These are phyloP conservation scores for Cladosporium sp. DNA, from an alignment of 2,329 filamentous ascomycete species.

Conservation along the genomic window DNA sequence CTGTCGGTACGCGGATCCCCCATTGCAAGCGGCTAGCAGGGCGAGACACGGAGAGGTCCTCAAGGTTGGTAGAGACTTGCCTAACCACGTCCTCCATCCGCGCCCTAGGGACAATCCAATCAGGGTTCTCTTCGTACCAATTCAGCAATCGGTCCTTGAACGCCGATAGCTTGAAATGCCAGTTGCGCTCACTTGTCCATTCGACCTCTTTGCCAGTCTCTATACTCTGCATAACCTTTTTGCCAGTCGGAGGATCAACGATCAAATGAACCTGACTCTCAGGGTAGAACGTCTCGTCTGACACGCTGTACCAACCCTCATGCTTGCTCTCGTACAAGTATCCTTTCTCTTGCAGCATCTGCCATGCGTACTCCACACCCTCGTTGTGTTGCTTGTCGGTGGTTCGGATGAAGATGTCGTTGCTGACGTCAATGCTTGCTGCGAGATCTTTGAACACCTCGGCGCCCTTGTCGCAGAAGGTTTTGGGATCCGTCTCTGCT, in stretches of 20 bases:
- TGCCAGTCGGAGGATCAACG: constrained; percentile 76
- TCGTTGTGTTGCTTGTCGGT: constrained; percentile 80
- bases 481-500: constrained; percentile 69
- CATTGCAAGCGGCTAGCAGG: constrained; percentile 75
- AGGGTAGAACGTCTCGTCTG: constrained; percentile 95
- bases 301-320: constrained; percentile 94
- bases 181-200: constrained; percentile 90
- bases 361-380: constrained; percentile 89
- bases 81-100: constrained; percentile 77
- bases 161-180: constrained; percentile 87
- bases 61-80: constrained; percentile 74
- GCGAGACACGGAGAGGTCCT: constrained; percentile 86
- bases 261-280: constrained; percentile 70
- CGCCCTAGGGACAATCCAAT: constrained; percentile 70
- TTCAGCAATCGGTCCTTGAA: constrained; percentile 76
- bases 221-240: constrained; percentile 71
- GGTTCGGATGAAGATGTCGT: constrained; percentile 90
- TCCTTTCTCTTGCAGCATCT: constrained; percentile 70
- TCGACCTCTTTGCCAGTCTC: constrained; percentile 93
- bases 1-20: constrained; percentile 87
- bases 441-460: constrained; percentile 78
- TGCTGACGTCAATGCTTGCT: constrained; percentile 64
- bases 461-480: constrained; percentile 86
- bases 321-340: constrained; percentile 85
- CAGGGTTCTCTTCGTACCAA: constrained; percentile 75